phyloP scores from a whole-genome alignment of 1,139 yeast species.

The Suhomyces chickasaworum region DNA sequence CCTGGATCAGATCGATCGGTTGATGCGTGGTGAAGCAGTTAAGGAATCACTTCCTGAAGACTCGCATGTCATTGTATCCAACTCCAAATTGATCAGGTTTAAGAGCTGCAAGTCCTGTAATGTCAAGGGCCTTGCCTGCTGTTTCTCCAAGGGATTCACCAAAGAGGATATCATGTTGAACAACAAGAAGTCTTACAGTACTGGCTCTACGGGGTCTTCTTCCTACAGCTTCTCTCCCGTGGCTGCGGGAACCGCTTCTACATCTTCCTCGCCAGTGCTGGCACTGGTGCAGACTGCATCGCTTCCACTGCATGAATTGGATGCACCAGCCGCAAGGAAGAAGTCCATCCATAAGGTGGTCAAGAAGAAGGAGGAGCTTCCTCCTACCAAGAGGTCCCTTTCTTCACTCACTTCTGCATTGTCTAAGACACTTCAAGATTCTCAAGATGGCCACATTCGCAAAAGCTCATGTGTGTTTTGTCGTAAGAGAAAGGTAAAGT shows the following conservation, averaged over 20 bases:
- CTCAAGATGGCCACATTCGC: slow-evolving; percentile 21
- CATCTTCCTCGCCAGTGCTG: slow-evolving; percentile 10
- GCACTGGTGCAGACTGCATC: slow-evolving; percentile 11
- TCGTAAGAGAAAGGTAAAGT: slow-evolving; percentile 42
- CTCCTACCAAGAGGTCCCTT: slow-evolving; percentile 10
- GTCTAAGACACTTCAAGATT: slow-evolving; percentile 14
- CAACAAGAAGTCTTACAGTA: slow-evolving; percentile 20
- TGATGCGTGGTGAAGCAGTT: slow-evolving; percentile 15
- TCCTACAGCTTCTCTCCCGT: slow-evolving; percentile 1
- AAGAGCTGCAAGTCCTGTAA: slow-evolving; percentile 53
- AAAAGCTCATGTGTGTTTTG: slow-evolving; percentile 41
- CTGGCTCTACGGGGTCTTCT: neutral
- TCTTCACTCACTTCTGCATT: slow-evolving; percentile 16
- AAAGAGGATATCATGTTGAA: slow-evolving; percentile 51
- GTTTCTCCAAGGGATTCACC: slow-evolving; percentile 60
- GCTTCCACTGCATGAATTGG: slow-evolving; percentile 7
- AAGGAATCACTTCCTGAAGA: slow-evolving; percentile 12
- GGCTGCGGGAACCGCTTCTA: neutral
- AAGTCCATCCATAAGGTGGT: slow-evolving; percentile 10
- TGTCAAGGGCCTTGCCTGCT: slow-evolving; percentile 45
- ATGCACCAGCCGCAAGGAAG: slow-evolving; percentile 8
- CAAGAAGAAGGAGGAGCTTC: slow-evolving; percentile 12
- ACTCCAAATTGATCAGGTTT: slow-evolving; percentile 49
- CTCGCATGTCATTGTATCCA: slow-evolving; percentile 22
- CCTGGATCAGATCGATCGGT: slow-evolving; percentile 8